Conservation (phyloP, 2,329 filamentous ascomycete species). For the Amauroascus niger region DNA sequence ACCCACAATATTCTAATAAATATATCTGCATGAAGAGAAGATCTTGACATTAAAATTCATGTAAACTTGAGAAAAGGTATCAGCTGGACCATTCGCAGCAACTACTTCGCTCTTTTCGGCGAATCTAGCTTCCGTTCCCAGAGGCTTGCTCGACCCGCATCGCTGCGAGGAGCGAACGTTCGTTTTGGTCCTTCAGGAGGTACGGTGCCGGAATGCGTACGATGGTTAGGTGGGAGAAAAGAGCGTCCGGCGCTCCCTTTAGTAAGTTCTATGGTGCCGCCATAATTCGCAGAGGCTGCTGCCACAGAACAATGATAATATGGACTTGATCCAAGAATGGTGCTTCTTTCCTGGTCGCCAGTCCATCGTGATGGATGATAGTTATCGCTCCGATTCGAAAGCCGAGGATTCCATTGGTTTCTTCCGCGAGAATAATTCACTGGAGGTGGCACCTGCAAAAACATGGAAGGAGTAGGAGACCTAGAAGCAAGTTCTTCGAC, state of each 20-base stretch:
- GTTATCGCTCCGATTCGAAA: neutral
- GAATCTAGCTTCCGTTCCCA: neutral
- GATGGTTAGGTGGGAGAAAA: neutral
- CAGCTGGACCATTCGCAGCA: neutral
- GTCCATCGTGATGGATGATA: neutral
- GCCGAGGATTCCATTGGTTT: neutral
- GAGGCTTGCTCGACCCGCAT: neutral
- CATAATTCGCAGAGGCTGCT: neutral
- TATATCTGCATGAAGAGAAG: conserved; percentile 1
- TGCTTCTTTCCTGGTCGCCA: neutral
- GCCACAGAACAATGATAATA: neutral
- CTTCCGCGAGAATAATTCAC: conserved; percentile 3
- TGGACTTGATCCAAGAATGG: neutral
- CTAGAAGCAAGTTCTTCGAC: conserved; percentile 4
- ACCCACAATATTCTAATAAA: neutral
- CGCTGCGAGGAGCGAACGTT: neutral
- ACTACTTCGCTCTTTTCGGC: neutral
- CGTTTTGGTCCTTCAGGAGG: neutral
- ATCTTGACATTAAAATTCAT: neutral
- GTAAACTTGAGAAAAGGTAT: neutral
- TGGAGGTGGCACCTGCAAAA: neutral
- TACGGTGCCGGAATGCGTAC: neutral
- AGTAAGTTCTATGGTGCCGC: neutral
- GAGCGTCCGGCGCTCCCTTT: neutral
- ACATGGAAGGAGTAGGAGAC: neutral